Conservation (phyloP, 2,329 filamentous ascomycete genomes). For the Herpotrichia juniperi region DNA sequence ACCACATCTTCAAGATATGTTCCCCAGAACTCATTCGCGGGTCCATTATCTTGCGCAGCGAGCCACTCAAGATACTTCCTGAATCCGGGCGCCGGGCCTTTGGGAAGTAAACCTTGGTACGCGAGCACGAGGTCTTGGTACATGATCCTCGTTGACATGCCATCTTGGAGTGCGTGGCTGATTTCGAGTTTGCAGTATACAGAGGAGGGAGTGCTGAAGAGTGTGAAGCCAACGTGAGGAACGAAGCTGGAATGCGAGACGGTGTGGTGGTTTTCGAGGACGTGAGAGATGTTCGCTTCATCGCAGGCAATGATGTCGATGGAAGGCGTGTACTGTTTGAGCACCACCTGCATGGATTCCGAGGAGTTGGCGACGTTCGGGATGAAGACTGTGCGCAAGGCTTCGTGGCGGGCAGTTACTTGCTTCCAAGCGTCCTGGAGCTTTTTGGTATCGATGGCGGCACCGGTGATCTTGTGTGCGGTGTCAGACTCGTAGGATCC, state of each 20-base stretch:
- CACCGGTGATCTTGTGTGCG: constrained; percentile 12
- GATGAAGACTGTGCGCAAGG: constrained; percentile 24
- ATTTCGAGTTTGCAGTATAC: constrained; percentile 54
- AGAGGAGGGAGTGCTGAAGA: constrained; percentile 49
- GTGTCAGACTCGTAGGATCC: constrained; percentile 15
- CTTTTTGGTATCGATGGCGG: constrained; percentile 6
- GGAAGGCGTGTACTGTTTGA: constrained; percentile 8
- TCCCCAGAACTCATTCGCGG: constrained; percentile 16
- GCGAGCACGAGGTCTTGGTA: constrained; percentile 50
- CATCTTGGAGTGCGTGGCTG: constrained; percentile 56
- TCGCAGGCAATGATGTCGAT: constrained; percentile 8
- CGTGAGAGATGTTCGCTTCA: constrained; percentile 4
- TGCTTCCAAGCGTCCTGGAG: constrained; percentile 19
- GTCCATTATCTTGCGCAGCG: constrained; percentile 3
- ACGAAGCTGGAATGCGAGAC: constrained; percentile 6
- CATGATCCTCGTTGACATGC: constrained; percentile 53
- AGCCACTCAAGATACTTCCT: constrained; percentile 18
- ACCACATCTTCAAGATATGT: constrained; percentile 12
- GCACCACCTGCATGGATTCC: constrained; percentile 17
- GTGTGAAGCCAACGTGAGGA: constrained; percentile 44
- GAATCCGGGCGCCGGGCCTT: constrained; percentile 14
- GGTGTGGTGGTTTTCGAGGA: constrained; percentile 10
- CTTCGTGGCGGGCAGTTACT: constrained; percentile 20
- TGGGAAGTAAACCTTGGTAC: constrained; percentile 16
- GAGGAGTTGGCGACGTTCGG: constrained; percentile 9